These are phyloP conservation scores for Eucalyptus sp. DNA, from an alignment of 345 rosid species.

Conservation along the genomic window DNA sequence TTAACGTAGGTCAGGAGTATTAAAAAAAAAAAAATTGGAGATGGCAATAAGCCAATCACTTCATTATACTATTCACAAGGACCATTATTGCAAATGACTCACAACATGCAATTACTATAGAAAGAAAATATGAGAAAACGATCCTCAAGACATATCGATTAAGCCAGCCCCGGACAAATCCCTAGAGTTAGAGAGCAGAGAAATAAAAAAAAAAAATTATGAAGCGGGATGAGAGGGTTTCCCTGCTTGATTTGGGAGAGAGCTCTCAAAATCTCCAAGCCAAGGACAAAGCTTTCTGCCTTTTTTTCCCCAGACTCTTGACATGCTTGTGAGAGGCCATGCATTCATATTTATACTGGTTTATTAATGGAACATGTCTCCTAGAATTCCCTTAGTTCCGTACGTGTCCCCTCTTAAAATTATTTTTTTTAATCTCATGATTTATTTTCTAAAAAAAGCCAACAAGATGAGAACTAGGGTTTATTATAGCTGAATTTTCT, in stretches of 20 bases:
- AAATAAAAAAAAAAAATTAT: background rate
- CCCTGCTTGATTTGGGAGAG: background rate
- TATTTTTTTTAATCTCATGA: background rate
- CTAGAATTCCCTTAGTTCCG: background rate
- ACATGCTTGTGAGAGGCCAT: background rate
- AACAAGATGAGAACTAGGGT: background rate
- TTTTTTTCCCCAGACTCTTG: background rate
- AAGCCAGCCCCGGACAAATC: no score
- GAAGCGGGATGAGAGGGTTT: background rate
- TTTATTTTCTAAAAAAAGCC: no score
- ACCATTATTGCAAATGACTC: background rate
- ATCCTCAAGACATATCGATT: background rate
- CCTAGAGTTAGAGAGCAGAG: background rate
- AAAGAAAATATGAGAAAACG: background rate
- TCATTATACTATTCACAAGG: background rate
- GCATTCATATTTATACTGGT: background rate
- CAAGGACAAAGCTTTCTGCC: background rate
- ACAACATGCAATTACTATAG: rapidly evolving
- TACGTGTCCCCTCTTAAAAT: background rate
- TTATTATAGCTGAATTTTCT: background rate
- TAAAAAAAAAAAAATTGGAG: no score
- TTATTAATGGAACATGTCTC: background rate
- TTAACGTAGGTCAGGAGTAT: no score
- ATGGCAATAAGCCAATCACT: background rate
- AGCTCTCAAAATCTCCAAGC: background rate